A percentile compares a stretch with the other conserved stretches of the same genome.
Conservation (phyloP, 1,139 yeast species). For the Diutina mesorugosa region DNA sequence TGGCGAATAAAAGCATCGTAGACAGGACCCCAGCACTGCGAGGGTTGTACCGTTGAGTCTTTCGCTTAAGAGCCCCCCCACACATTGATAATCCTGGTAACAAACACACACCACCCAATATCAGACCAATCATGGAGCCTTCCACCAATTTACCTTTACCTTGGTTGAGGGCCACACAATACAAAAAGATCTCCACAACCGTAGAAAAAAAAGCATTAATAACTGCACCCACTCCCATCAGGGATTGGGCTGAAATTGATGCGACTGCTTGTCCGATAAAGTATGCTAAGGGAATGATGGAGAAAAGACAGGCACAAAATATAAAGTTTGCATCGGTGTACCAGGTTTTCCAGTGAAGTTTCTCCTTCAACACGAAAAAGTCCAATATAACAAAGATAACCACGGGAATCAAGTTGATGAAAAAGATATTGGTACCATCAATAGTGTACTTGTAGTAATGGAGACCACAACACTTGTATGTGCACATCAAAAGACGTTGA, state of each 20-base stretch:
- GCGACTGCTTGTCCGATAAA: constrained; percentile 99
- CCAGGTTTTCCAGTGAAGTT: constrained; percentile 31
- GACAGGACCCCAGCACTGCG: constrained; percentile 95
- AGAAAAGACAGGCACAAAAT: constrained; percentile 64
- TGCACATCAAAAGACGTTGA: constrained; percentile 51
- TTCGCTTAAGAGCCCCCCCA: constrained; percentile 84
- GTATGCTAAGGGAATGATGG: constrained; percentile 89
- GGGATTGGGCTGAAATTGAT: constrained; percentile 93
- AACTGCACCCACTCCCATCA: constrained; percentile 99
- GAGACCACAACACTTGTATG: constrained; percentile 83
- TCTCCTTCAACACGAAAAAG: constrained; percentile 49
- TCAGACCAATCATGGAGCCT: constrained; percentile 95
- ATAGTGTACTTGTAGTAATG: constrained; percentile 93
- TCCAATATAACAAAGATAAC: constrained; percentile 79
- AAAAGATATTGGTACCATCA: constrained; percentile 90
- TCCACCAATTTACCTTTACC: constrained; percentile 84
- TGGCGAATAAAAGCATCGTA: constrained; percentile 85
- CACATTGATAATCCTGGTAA: constrained; percentile 96
- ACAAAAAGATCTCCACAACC: constrained; percentile 81
- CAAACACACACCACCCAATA: constrained; percentile 80
- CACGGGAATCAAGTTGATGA: constrained; percentile 68
- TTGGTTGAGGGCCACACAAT: constrained; percentile 82
- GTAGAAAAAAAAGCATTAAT: constrained; percentile 97
- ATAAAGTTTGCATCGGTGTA: constrained; percentile 51
- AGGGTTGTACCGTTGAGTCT: constrained; percentile 92